Base-by-base conservation (phyloP, 495 filamentous ascomycete genomes). In the Cryomyces antarcticus region DNA sequence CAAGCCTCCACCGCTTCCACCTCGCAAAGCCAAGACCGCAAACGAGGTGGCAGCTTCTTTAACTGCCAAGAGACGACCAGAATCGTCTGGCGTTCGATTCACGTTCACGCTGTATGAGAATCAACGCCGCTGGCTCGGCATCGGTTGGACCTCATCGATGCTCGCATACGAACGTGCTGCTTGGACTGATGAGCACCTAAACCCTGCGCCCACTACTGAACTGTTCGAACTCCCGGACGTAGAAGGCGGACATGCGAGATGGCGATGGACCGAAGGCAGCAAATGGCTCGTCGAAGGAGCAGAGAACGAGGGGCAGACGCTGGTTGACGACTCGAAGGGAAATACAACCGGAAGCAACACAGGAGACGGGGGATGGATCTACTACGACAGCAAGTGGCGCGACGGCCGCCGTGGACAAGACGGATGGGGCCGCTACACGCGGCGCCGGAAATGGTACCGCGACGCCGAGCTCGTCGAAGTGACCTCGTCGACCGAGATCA, bases 301-400 rank as follows among this genome's bases (percentile, higher is more conserved):
- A 3, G 78, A 38, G 61, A 24, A 70, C 41, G 64, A 67, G 58
- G 50, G 66, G 46, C 60, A 68, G 49, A 37, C 69, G 57, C 51
- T 59, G 17, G 2, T 24, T 24, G 17, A 24, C 17, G 17, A 24
- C 1, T 24, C 17, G 17, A 49, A 36, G 55, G 41, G 62, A 63
- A 46, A 57, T 9, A 17, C 9, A 10, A 17, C 1, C 38, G 38
- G 9, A 13, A 13, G 12, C 12, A 9, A 9, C 9, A 36, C 33
- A 36, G 33, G 33, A 10, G 17, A 71, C 4, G 73, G 74, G 43
- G 89, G 89, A 3, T 99, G 89, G 89, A 80, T 93, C 37, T 99
- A 89, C 60, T 95, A 93, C 61, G 89, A 99, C 57, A 96, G 87
- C 59, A 95, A 94, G 82, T 97, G 89, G 89, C 77, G 82, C 55